phyloP scores from a whole-genome alignment of 2,329 filamentous ascomycete genomes.

The Ramichloridium luteum region DNA sequence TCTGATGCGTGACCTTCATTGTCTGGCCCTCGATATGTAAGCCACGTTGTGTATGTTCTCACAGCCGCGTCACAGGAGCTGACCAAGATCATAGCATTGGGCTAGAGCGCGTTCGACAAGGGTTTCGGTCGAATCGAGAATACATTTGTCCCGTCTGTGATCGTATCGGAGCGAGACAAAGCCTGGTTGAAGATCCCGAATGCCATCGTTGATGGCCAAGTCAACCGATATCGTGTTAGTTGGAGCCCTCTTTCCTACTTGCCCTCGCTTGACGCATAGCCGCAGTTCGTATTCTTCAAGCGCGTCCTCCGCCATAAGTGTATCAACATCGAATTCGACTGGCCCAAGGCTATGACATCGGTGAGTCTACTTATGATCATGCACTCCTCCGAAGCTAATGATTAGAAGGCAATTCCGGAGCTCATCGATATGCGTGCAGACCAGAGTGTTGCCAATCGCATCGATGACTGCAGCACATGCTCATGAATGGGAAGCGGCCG shows the following conservation, averaged over 20 bases:
- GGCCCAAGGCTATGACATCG: slow-evolving; percentile 6
- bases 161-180: no score
- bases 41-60: neutral
- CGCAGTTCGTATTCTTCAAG: slow-evolving; percentile 7
- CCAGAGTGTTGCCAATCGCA: neutral
- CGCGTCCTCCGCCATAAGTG: slow-evolving; percentile 4
- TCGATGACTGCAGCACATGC: slow-evolving; percentile 5
- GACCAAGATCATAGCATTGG: slow-evolving; percentile 1
- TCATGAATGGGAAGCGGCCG: slow-evolving; percentile 4
- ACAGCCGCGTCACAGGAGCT: no score
- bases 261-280: no score
- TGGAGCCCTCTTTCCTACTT: neutral
- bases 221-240: slow-evolving; percentile 3
- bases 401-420: slow-evolving; percentile 3
- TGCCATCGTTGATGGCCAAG: slow-evolving; percentile 3
- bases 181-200: slow-evolving; percentile 7
- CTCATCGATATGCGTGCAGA: slow-evolving; percentile 4
- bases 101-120: slow-evolving; percentile 7
- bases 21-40: slow-evolving; percentile 5
- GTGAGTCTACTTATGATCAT: no score
- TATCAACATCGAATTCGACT: slow-evolving; percentile 6
- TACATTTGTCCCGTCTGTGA: no score
- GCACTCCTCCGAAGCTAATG: no score
- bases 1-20: slow-evolving; percentile 7
- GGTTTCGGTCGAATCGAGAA: slow-evolving; percentile 5